A percentile compares a stretch with the other conserved stretches of the same genome.
Conservation (phyloP, 2,329 filamentous ascomycete genomes). For the Claviceps arundinis region DNA sequence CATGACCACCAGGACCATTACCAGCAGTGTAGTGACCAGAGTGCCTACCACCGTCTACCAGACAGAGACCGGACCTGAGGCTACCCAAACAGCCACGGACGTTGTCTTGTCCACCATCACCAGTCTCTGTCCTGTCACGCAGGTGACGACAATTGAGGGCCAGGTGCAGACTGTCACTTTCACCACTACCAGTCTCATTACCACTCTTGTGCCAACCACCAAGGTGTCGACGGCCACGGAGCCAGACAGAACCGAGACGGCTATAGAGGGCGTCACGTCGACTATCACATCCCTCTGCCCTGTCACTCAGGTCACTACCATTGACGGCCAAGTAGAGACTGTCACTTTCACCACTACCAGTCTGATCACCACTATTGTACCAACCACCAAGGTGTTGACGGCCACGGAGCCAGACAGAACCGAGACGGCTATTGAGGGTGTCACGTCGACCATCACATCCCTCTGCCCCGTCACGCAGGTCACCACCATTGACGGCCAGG, state of each 20-base stretch:
- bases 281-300: constrained; percentile 31
- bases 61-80: constrained; percentile 16
- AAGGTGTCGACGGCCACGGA: constrained; percentile 17
- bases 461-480: constrained; percentile 27
- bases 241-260: constrained; percentile 18
- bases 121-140: constrained; percentile 27
- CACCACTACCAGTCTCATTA: constrained; percentile 12
- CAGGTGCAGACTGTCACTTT: constrained; percentile 9
- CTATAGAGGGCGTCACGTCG: constrained; percentile 21
- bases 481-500: constrained; percentile 15
- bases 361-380: constrained; percentile 14
- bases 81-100: constrained; percentile 17
- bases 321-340: constrained; percentile 8
- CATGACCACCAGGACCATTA: constrained; percentile 13
- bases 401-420: constrained; percentile 15
- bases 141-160: constrained; percentile 9
- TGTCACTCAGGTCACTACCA: constrained; percentile 23
- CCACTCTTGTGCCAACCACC: constrained; percentile 16
- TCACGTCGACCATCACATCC: constrained; percentile 27
- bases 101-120: constrained; percentile 27
- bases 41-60: constrained; percentile 18
- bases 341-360: constrained; percentile 12
- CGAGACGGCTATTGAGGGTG: constrained; percentile 18
- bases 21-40: constrained; percentile 15
- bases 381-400: constrained; percentile 18